A percentile compares a stretch with the other conserved stretches of the same genome.
These are phyloP conservation scores for Pseudotsuga menziesii DNA, from an alignment of 75 land plant species.

Conservation along the genomic window DNA sequence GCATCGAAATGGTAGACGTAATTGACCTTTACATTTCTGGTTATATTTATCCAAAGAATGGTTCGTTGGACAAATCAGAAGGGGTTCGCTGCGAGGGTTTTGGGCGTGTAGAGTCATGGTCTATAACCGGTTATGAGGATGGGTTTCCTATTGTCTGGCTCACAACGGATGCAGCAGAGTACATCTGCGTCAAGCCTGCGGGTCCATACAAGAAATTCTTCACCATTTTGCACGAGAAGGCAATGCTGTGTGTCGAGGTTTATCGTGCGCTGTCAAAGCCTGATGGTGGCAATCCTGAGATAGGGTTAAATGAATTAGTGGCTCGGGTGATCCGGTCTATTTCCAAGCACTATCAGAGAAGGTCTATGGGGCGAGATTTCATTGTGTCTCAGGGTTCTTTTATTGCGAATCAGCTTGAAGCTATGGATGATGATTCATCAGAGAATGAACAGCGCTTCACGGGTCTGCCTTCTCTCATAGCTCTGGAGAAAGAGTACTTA, in stretches of 20 bases:
- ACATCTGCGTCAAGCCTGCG: constrained; percentile 73
- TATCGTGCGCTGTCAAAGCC: constrained; percentile 60
- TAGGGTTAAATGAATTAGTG: constrained; percentile 67
- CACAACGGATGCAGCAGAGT: constrained; percentile 71
- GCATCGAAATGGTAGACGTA: constrained; percentile 69
- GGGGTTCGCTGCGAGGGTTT: constrained; percentile 82
- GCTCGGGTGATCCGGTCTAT: constrained; percentile 68
- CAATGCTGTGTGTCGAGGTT: constrained; percentile 67
- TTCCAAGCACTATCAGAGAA: constrained; percentile 14
- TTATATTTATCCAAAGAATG: constrained; percentile 50
- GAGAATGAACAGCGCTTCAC: constrained; percentile 48
- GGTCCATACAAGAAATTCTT: constrained; percentile 58
- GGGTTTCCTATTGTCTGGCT: constrained; percentile 65
- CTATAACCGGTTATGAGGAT: constrained; percentile 86
- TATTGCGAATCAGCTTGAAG: constrained; percentile 61
- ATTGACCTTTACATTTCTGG: constrained; percentile 64
- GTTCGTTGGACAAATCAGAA: constrained; percentile 36
- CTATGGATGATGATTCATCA: constrained; percentile 57
- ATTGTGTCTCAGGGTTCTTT: constrained; percentile 67
- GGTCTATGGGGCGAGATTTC: constrained; percentile 47
- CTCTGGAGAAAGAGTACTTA: constrained; percentile 52
- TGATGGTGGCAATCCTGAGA: constrained; percentile 70
- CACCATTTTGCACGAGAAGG: constrained; percentile 64
- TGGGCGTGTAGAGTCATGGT: constrained; percentile 77
- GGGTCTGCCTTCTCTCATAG: constrained; percentile 52